Evolutionary conservation across 2,329 filamentous ascomycete species (phyloP), one percentile per base, ranked within the genome.

Genomic region (Nakataea oryzae): DNA sequence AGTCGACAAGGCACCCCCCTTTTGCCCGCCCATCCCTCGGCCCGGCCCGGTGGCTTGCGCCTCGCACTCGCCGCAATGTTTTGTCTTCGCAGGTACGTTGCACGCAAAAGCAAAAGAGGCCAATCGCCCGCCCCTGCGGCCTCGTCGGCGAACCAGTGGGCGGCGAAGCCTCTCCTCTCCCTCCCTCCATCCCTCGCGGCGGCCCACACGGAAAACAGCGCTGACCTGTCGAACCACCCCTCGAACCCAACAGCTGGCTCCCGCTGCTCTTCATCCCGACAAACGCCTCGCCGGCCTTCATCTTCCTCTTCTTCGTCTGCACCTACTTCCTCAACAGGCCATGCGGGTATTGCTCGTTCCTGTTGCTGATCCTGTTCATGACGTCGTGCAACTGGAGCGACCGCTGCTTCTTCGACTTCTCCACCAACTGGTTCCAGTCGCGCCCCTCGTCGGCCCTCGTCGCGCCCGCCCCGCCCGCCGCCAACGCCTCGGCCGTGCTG

Each of bases 281-380:
- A 64, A 92, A 93, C 74, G 89, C 90, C 68, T 92, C 89, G 63
- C 90, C 90, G 29, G 83, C 90, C 70, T 93, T 93, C 78, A 90
- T 95, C 73, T 85, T 93, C 77, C 84, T 91, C 76, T 91, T 95
- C 81, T 88, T 99, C 78, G 82, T 91, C 67, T 91, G 93, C 74
- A 96, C 93, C 67, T 97, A 96, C 81, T 90, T 96, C 76, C 87
- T 99, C 70, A 96, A 97, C 78, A 88, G 93, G 62, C 95, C 95
- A 61, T 99, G 95, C 79, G 88, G 96, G 69, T 99, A 99, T 82
- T 99, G 95, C 84, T 96, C 92, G 64, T 87, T 97, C 65, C 88
- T 99, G 61, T 90, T 99, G 59, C 84, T 96, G 67, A 92, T 97
- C 69, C 91, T 99, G 68, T 96, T 97, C 79, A 84, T 93, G 67